Conservation (phyloP, 2,329 filamentous ascomycete genomes). For the Podosphaera fusca region DNA sequence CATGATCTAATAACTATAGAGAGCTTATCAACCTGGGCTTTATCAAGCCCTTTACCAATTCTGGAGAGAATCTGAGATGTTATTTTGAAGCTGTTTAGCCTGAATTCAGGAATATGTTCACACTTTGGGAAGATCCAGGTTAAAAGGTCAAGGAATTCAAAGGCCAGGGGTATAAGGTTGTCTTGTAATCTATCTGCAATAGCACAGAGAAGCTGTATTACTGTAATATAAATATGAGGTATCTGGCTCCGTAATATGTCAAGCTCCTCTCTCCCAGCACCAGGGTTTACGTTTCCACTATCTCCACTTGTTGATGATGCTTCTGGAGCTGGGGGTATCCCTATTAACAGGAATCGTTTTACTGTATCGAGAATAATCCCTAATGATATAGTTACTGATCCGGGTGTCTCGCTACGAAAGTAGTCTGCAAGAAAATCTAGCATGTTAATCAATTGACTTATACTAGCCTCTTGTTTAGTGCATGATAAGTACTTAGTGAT, state of each 20-base stretch:
- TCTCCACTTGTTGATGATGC: not conserved
- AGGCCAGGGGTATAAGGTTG: constrained; percentile 33
- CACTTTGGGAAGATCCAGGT: constrained; percentile 44
- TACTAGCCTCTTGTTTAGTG: constrained; percentile 52
- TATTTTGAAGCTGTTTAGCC: constrained; percentile 36
- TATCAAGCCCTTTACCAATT: constrained; percentile 42
- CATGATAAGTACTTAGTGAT: constrained; percentile 32
- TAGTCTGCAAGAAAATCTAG: constrained; percentile 41
- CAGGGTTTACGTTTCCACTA: constrained; percentile 30
- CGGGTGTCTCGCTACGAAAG: constrained; percentile 39
- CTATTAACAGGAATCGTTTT: constrained; percentile 44
- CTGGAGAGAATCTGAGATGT: constrained; percentile 32
- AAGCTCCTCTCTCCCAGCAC: constrained; percentile 57
- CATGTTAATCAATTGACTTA: constrained; percentile 43
- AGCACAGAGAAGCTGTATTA: constrained; percentile 35
- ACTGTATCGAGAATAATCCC: constrained; percentile 45
- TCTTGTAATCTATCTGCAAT: constrained; percentile 34
- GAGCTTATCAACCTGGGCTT: constrained; percentile 39
- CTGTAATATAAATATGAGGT: constrained; percentile 49
- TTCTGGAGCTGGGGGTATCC: constrained; percentile 18
- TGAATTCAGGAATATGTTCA: constrained; percentile 28
- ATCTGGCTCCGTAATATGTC: constrained; percentile 55
- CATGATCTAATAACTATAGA: constrained; percentile 38
- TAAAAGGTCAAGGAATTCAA: constrained; percentile 46
- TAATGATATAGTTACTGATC: constrained; percentile 41